Base-by-base conservation (phyloP, 2,329 filamentous ascomycete species). In the Alternaria sp. region DNA sequence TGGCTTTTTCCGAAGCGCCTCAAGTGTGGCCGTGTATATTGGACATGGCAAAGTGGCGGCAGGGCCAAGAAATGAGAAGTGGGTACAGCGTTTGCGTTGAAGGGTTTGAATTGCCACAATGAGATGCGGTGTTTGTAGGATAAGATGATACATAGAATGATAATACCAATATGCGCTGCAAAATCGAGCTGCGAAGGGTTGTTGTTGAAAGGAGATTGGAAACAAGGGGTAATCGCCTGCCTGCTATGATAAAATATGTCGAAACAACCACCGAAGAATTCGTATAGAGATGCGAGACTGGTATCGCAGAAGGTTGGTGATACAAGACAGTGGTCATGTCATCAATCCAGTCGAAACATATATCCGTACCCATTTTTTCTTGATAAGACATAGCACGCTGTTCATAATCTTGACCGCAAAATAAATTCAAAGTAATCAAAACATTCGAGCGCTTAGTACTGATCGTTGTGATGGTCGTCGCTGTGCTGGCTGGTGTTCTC, bases 141-240 rank as follows among this genome's bases (percentile, higher is more conserved):
- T 51, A 70, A 68, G 69, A 72, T 51, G 71, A 67, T 78, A 77
- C 75, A 78, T 52, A 59, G 76, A 78, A 77, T 68, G 74, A 74
- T 77, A 77, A 52, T 76, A 72, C 68, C 65, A 69, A 66, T 68
- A 70, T 64, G 67, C 45, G 50, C 47, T 45, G 40, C 26, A 49
- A 32, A 21, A 8, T 45, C 32, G n/a, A 52, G 17, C 47, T 32
- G 43, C 17, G 3, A 30, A 13, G 40, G 21, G 26, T 44, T 28
- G 49, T 17, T 40, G 57, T 57, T 36, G 28, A 54, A 59, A 49
- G 21, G 23, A 49, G 17, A 32, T 28, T 19, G 21, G 52, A 47
- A 51, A 55, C 7, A 56, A 49, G 23, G 30, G 50, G 32, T 51
- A 57, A 54, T 60, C 58, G 61, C 51, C 50, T 58, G 57, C 54